These are phyloP conservation scores for Salix koriyanagi DNA, from an alignment of 345 rosid genomes.

Conservation along the genomic window DNA sequence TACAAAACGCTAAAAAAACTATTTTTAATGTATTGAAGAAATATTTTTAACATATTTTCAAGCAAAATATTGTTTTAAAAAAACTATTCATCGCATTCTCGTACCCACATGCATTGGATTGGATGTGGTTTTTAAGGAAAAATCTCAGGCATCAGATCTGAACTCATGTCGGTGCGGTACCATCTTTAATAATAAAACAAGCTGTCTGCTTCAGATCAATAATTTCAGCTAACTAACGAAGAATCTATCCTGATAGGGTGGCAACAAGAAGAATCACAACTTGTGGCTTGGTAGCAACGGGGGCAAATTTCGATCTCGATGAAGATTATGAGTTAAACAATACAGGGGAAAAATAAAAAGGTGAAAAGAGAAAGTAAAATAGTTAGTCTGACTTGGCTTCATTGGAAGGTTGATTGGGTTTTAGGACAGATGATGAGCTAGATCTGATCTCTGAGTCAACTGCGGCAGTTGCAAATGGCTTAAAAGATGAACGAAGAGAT, in stretches of 20 bases:
- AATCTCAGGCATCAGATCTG: not conserved
- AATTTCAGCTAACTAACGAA: not conserved
- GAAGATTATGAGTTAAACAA: not conserved
- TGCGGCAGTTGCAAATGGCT: slow-evolving; percentile 42
- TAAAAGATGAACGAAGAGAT: slow-evolving; percentile 47
- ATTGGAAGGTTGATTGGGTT: slow-evolving; percentile 4
- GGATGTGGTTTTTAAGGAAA: not conserved
- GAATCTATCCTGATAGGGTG: not conserved
- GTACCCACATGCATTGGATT: too few relatives aligned
- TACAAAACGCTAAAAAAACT: not conserved
- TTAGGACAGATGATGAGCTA: slow-evolving; percentile 14
- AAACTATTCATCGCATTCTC: too few relatives aligned
- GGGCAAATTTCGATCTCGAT: not conserved
- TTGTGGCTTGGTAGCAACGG: not conserved
- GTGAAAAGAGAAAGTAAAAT: not conserved
- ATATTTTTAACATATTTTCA: too few relatives aligned
- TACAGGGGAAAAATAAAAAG: not conserved
- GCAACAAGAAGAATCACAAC: not conserved
- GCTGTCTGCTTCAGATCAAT: not conserved
- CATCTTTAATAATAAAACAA: not conserved
- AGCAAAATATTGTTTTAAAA: not conserved
- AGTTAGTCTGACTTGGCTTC: slow-evolving; percentile 7
- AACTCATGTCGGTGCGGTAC: not conserved
- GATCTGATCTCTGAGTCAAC: slow-evolving; percentile 20
- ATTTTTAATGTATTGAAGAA: too few relatives aligned